Conservation (phyloP, 805 yeast species). For the Metschnikowia borealis region DNA sequence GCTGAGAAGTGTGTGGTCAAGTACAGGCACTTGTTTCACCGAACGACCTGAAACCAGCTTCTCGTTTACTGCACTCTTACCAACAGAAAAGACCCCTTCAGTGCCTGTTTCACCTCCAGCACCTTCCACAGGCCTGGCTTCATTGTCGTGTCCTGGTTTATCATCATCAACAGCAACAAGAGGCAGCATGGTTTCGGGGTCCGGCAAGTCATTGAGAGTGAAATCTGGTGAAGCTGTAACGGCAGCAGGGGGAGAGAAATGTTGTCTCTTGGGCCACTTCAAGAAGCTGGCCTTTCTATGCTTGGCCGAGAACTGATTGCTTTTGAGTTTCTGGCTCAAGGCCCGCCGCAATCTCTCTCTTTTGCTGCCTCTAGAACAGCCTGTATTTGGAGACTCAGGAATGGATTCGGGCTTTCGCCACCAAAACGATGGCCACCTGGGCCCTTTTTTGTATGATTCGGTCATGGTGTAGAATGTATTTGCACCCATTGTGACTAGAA, state of each 20-base stretch:
- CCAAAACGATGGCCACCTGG: conserved; percentile 1
- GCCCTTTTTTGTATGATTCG: neutral
- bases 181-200: neutral
- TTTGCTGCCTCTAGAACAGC: neutral
- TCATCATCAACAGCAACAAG: neutral
- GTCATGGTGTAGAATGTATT: neutral
- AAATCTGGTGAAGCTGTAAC: neutral
- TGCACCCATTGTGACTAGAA: conserved; percentile 3
- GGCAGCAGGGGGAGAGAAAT: neutral
- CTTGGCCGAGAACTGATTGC: neutral
- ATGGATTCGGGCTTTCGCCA: neutral
- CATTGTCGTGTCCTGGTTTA: neutral
- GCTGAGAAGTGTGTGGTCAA: conserved; percentile 7
- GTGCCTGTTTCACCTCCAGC: neutral
- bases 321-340: conserved; percentile 1
- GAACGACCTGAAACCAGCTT: neutral
- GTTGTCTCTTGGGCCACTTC: neutral
- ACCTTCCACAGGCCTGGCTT: neutral
- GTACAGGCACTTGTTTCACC: neutral
- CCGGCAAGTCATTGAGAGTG: neutral
- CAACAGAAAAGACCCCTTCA: neutral
- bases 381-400: neutral
- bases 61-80: neutral
- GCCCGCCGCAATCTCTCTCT: conserved; percentile 1
- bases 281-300: neutral